A percentile compares a stretch with the other conserved stretches of the same genome.
Conservation (phyloP, 2,329 filamentous ascomycete genomes). For the Alternaria gansuensis region DNA sequence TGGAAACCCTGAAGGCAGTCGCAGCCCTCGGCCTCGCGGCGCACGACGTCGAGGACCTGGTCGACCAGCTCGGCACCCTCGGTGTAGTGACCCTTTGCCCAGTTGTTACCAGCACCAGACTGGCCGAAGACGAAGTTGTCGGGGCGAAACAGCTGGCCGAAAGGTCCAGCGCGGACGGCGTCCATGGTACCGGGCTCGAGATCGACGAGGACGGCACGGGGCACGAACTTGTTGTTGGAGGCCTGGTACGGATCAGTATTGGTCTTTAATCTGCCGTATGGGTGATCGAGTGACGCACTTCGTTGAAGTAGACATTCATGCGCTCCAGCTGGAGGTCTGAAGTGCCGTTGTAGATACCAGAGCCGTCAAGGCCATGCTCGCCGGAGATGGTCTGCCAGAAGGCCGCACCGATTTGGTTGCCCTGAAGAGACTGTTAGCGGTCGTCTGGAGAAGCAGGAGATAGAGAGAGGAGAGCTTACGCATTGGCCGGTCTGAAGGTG, state of each 20-base stretch:
- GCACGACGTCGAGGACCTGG: slow-evolving; percentile 97
- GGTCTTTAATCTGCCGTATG: slow-evolving; percentile 15
- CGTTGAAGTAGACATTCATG: slow-evolving; percentile 99
- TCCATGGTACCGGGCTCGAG: slow-evolving; percentile 99
- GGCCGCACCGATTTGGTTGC: slow-evolving; percentile 99
- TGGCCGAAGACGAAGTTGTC: slow-evolving; percentile 99
- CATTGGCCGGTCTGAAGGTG: slow-evolving; percentile 99
- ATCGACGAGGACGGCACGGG: slow-evolving; percentile 98
- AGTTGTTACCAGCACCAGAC: slow-evolving; percentile 99
- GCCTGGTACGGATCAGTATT: slow-evolving; percentile 66
- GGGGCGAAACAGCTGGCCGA: slow-evolving; percentile 98
- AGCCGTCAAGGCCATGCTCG: slow-evolving; percentile 94
- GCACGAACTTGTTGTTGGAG: slow-evolving; percentile 98
- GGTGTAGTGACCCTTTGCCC: slow-evolving; percentile 99
- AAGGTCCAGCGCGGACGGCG: slow-evolving; percentile 95
- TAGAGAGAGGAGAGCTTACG: slow-evolving; percentile 66
- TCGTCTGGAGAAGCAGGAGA: slow-evolving; percentile 19
- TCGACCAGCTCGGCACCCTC: slow-evolving; percentile 99
- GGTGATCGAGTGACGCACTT: slow-evolving; percentile 63
- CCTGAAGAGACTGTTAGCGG: slow-evolving; percentile 64
- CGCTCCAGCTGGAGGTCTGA: slow-evolving; percentile 99
- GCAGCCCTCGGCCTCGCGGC: slow-evolving; percentile 97
- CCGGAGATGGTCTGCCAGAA: slow-evolving; percentile 80
- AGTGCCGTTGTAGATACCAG: slow-evolving; percentile 96
- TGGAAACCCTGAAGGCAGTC: slow-evolving; percentile 99